Percentiles rank a stretch among this genome's conserved stretches.
These are phyloP conservation scores for Paspalum notatum DNA, from an alignment of 176 grass and related monocot species.

Conservation along the genomic window DNA sequence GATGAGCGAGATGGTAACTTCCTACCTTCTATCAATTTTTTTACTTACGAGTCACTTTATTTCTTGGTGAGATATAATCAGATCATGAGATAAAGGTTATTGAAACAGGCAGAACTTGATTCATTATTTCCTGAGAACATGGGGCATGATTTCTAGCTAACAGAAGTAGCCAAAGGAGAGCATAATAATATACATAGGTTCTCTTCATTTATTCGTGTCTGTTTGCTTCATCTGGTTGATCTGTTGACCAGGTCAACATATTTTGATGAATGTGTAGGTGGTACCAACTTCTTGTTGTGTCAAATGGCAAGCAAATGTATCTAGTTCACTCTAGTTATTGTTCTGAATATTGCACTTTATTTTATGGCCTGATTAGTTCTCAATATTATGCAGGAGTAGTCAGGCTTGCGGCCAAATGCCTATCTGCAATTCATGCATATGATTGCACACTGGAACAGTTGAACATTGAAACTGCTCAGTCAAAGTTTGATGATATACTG, in stretches of 20 bases:
- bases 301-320: neutral
- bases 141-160: slow-evolving; percentile 26
- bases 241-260: neutral
- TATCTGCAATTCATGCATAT: slow-evolving; percentile 84
- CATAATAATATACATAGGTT: neutral
- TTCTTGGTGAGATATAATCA: slow-evolving; percentile 1
- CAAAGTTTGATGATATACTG: slow-evolving; percentile 87
- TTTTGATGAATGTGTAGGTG: neutral
- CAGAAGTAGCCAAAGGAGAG: neutral
- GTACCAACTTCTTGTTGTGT: neutral
- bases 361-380: slow-evolving; percentile 12
- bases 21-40: slow-evolving; percentile 22
- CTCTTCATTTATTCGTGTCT: slow-evolving; percentile 3
- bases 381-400: slow-evolving; percentile 63
- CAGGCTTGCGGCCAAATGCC: slow-evolving; percentile 88
- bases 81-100: slow-evolving; percentile 5
- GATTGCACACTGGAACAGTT: slow-evolving; percentile 78
- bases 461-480: slow-evolving; percentile 70
- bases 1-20: slow-evolving; percentile 83
- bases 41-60: slow-evolving; percentile 1
- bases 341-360: neutral
- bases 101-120: neutral
- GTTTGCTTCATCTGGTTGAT: neutral
- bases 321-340: slow-evolving; percentile 1
- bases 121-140: neutral